A percentile compares a stretch with the other conserved stretches of the same genome.
Conservation (phyloP, 192 early-diverging fungal species). For the Entomortierella beljakovae region DNA sequence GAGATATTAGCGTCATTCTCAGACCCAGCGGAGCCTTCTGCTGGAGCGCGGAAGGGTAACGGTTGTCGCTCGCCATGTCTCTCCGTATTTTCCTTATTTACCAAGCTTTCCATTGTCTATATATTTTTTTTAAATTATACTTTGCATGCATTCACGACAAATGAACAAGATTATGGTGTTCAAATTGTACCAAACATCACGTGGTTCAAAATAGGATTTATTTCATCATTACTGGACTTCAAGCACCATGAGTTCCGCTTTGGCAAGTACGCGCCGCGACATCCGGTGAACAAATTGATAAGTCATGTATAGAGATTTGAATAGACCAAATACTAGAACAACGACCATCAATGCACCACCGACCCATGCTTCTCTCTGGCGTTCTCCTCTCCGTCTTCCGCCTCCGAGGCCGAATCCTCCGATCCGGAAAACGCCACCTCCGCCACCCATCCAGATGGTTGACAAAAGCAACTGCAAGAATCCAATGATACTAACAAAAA, state of each 20-base stretch:
- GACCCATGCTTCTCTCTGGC: conserved; percentile 32
- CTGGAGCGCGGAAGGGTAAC: conserved; percentile 13
- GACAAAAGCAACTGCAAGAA: conserved; percentile 57
- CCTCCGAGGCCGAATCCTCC: conserved; percentile 43
- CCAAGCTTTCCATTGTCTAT: not conserved
- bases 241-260: conserved; percentile 42
- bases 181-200: no score
- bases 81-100: not conserved
- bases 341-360: conserved; percentile 47
- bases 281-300: conserved; percentile 48
- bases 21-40: not conserved
- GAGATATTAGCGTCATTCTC: conserved; percentile 22
- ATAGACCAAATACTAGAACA: conserved; percentile 46
- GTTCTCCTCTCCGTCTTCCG: conserved; percentile 41
- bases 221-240: conserved; percentile 24
- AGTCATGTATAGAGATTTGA: conserved; percentile 47
- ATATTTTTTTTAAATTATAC: not conserved
- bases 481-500: conserved; percentile 58
- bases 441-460: conserved; percentile 53
- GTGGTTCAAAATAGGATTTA: no score
- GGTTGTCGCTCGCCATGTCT: not conserved
- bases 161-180: no score
- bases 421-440: conserved; percentile 42
- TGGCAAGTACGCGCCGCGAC: conserved; percentile 30
- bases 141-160: no score